Evolutionary conservation across 768 basidiomycete genomes (phyloP).

Genomic region (Termitomyces sp.): DNA sequence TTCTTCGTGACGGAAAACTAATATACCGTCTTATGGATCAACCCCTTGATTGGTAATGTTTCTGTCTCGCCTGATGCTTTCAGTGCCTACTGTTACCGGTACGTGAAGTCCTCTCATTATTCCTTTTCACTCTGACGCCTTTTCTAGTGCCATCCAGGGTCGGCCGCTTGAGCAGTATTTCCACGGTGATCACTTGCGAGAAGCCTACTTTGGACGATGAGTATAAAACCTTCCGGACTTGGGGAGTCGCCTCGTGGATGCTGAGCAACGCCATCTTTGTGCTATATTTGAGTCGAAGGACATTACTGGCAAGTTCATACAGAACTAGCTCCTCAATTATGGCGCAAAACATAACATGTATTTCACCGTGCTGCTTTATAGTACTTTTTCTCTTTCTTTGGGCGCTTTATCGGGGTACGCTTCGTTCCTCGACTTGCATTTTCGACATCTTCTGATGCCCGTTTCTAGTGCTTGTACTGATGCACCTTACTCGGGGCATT

Average conservation of each 20-base stretch:
- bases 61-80: constrained; percentile 96
- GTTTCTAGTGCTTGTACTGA: constrained; percentile 16
- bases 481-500: constrained; percentile 15
- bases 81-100: constrained; percentile 77
- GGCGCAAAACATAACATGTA: constrained; percentile 44
- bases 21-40: constrained; percentile 50
- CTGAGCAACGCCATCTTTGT: constrained; percentile 52
- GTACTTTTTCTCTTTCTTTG: constrained; percentile 50
- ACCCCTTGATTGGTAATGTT: constrained; percentile 93
- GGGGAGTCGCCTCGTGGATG: constrained; percentile 73
- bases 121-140: neutral
- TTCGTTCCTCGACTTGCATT: neutral
- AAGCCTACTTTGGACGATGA: constrained; percentile 72
- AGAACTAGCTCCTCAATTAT: no score
- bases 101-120: neutral
- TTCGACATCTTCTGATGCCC: neutral
- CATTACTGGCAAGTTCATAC: no score
- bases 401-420: constrained; percentile 55
- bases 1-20: neutral
- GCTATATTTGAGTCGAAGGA: no score
- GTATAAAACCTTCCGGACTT: constrained; percentile 81
- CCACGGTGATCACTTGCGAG: constrained; percentile 80
- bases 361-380: constrained; percentile 56
- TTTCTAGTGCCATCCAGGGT: constrained; percentile 75
- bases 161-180: constrained; percentile 83